Evolutionary conservation across 2,329 filamentous ascomycete genomes (phyloP).

Genomic region (Hypoxylon sp.): DNA sequence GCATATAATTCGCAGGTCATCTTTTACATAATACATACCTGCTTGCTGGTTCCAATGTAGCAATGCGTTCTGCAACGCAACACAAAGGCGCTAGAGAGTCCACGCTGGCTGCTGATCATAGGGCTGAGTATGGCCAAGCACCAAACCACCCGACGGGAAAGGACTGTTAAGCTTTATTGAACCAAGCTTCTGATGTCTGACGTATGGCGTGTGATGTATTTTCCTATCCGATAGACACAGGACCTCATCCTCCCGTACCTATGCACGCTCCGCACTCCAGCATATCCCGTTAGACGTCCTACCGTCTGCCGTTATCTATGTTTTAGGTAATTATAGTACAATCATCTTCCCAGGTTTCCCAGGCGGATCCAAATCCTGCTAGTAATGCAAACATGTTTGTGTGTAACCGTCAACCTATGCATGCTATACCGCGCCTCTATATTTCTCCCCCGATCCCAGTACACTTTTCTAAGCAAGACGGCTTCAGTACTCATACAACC

Average conservation of each 20-base stretch:
- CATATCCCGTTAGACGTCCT: slow-evolving; percentile 5
- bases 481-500: slow-evolving; percentile 32
- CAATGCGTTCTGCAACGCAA: not conserved
- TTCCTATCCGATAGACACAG: not conserved
- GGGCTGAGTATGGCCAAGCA: slow-evolving; percentile 23
- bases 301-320: slow-evolving; percentile 10
- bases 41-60: not conserved
- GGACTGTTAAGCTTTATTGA: slow-evolving; percentile 9
- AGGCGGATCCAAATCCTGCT: slow-evolving; percentile 33
- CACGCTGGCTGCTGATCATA: slow-evolving; percentile 10
- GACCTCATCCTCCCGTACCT: not conserved
- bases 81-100: not conserved
- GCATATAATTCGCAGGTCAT: not conserved
- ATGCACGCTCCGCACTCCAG: slow-evolving; percentile 4
- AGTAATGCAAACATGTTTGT: slow-evolving; percentile 33
- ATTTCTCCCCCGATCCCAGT: slow-evolving; percentile 10
- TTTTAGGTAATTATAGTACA: slow-evolving; percentile 29
- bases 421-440: slow-evolving; percentile 22
- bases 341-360: slow-evolving; percentile 18
- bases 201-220: slow-evolving; percentile 17
- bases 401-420: slow-evolving; percentile 30
- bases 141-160: slow-evolving; percentile 1
- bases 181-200: slow-evolving; percentile 16
- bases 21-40: not conserved
- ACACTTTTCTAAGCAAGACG: slow-evolving; percentile 21